Conservation (phyloP, 768 basidiomycete species). For the Trametes villosa region DNA sequence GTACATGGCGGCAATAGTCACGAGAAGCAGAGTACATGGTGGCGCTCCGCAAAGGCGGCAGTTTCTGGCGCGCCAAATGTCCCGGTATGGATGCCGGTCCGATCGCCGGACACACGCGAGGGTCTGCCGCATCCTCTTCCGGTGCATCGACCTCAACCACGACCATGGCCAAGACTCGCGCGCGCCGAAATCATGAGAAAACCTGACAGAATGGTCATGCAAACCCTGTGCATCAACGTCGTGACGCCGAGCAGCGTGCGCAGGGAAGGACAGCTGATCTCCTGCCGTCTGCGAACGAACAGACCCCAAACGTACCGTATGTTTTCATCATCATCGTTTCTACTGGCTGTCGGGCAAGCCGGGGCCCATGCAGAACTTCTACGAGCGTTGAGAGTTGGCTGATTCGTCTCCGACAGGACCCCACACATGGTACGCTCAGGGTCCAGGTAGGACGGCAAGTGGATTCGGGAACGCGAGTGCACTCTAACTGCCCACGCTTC, state of each 20-base stretch:
- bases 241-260: background rate
- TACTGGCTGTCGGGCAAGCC: background rate
- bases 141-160: background rate
- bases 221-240: background rate
- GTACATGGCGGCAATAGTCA: conserved; percentile 11
- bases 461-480: background rate
- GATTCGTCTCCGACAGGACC: background rate
- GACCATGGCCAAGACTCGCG: background rate
- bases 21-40: conserved; percentile 7
- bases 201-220: background rate
- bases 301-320: conserved; percentile 8
- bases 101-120: conserved; percentile 2
- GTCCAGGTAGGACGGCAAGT: background rate
- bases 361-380: background rate
- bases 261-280: conserved; percentile 10
- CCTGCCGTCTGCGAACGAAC: too few species aligned
- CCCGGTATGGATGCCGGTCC: conserved; percentile 5
- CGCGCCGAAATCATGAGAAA: conserved; percentile 1
- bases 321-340: background rate
- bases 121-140: background rate
- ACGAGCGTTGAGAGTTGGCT: background rate
- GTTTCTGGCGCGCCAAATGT: conserved; percentile 5
- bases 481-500: background rate
- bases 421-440: background rate
- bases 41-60: background rate